Evolutionary conservation across 768 basidiomycete species (phyloP), one percentile per base, ranked within the genome.

Genomic region (Atractiella rhizophila): DNA sequence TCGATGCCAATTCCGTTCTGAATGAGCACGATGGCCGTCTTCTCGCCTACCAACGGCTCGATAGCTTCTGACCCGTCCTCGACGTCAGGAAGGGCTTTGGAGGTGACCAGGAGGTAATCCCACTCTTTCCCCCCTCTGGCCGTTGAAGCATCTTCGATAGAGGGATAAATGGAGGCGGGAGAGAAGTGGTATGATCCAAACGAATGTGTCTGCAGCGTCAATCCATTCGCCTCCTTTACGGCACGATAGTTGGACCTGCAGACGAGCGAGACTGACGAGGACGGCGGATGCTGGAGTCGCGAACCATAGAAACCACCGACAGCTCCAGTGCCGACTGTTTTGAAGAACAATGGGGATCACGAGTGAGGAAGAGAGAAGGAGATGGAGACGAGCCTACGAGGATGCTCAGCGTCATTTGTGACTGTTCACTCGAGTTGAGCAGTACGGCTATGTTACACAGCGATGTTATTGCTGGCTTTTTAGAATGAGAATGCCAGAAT

Each of bases 1-100:
- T 57, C 56, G 11, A 57, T 51, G 13, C 56, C 56, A 8, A 57
- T 48, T 16, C 56, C 56, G 38, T 57, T 57, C 46, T 57, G 56
- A 31, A 57, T 56, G 21, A 57, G 45, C 10, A 57, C 54, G 20
- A 57, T 42, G 4, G 27, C 30, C 24, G 49, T 48, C 30, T 26
- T 25, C 12, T 19, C 32, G n/a, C 28, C 37, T 4, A 54, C 48
- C 7, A 43, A 37, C 2, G 41, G 44, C 18, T 37, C 30, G 5
- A 54, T 42, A n/a, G 43, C 25, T 24, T 32, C 45, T 20, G 50
- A 48, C 35, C 56, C 56, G 40, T 55, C 55, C 28, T 45, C 37
- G 20, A 54, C 44, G 28, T 55, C 53, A 4, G 56, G 56, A 6
- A 57, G 40, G 15, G 56, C 56, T 31, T 57, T 57, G 21, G 56